Conservation (phyloP, 345 rosid genomes). For the Turritis glabra region DNA sequence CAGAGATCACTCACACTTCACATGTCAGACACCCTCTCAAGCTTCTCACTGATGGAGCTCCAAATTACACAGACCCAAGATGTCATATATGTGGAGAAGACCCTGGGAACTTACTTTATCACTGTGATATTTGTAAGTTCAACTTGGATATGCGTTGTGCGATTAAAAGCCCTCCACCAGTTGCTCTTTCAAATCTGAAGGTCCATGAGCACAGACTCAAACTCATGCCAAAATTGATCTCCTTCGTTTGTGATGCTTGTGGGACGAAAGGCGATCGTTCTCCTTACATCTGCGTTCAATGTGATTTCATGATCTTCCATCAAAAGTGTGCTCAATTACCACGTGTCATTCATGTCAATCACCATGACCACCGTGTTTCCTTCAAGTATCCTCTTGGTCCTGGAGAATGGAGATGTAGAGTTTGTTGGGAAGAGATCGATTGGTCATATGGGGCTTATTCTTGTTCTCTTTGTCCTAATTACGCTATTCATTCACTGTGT, state of each 20-base stretch:
- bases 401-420: background rate
- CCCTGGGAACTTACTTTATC: background rate
- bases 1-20: background rate
- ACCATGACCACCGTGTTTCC: background rate
- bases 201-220: background rate
- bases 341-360: background rate
- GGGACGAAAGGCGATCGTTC: too few relatives aligned
- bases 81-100: background rate
- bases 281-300: too few relatives aligned
- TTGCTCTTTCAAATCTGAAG: background rate
- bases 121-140: background rate
- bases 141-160: background rate
- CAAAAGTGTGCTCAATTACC: background rate
- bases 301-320: too few relatives aligned
- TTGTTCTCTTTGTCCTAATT: background rate
- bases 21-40: slow-evolving; percentile 18
- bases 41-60: background rate
- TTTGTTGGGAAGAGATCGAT: slow-evolving; percentile 1
- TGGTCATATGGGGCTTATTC: too few relatives aligned
- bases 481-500: background rate
- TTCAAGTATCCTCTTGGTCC: background rate
- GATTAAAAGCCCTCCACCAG: background rate
- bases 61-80: background rate
- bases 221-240: background rate
- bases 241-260: too few relatives aligned